A percentile compares a stretch with the other conserved stretches of the same genome.
Evolutionary conservation across 768 basidiomycete genomes (phyloP).

Genomic region (Lanmaoa rubissima): DNA sequence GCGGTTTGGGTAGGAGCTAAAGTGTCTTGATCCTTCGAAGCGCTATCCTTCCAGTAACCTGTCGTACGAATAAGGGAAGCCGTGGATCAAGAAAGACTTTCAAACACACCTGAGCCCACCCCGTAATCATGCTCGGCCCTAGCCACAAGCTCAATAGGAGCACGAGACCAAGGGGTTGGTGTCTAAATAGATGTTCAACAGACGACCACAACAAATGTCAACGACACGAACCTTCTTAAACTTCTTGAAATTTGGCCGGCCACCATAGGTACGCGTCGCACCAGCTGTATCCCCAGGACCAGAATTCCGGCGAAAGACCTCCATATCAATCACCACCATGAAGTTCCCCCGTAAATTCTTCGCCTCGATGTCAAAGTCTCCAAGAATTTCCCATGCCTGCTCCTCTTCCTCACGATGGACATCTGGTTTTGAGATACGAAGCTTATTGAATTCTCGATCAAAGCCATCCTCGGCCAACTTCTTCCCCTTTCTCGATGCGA

Average conservation of each 20-base stretch:
- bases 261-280: constrained; percentile 40
- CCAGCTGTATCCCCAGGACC: constrained; percentile 16
- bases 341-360: constrained; percentile 67
- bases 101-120: constrained; percentile 45
- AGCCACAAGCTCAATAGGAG: constrained; percentile 51
- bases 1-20: constrained; percentile 18
- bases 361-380: constrained; percentile 60
- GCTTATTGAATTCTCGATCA: constrained; percentile 77
- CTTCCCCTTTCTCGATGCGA: constrained; percentile 69
- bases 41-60: constrained; percentile 59
- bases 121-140: constrained; percentile 54
- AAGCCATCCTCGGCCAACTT: constrained; percentile 61
- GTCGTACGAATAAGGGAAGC: not conserved
- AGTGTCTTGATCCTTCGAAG: constrained; percentile 17
- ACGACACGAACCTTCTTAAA: constrained; percentile 61
- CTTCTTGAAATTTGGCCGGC: constrained; percentile 70
- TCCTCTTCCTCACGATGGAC: constrained; percentile 46
- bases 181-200: constrained; percentile 24
- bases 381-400: constrained; percentile 57
- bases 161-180: constrained; percentile 21
- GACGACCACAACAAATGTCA: constrained; percentile 6
- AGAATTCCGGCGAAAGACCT: constrained; percentile 41
- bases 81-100: not conserved
- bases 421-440: constrained; percentile 68
- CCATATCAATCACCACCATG: constrained; percentile 73